A percentile compares a stretch with the other conserved stretches of the same genome.
Conservation (phyloP, 208 protist species). For the Baffinella frigidus region DNA sequence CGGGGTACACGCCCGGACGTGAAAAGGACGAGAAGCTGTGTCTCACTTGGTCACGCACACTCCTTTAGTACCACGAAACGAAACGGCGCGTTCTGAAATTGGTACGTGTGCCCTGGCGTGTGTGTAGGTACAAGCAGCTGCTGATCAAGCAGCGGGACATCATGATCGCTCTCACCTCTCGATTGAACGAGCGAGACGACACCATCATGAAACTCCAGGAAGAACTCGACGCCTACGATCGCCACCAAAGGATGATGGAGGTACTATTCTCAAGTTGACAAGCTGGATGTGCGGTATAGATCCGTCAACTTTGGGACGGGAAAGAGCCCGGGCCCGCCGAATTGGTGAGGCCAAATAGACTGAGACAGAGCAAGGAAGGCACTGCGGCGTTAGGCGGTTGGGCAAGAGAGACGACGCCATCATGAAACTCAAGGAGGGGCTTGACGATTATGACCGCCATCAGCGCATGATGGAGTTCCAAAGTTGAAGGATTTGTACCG, state of each 20-base stretch:
- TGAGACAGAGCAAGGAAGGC: too few species aligned
- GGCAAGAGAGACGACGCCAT: slow-evolving; percentile 87
- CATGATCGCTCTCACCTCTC: slow-evolving; percentile 86
- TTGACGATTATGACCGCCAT: slow-evolving; percentile 64
- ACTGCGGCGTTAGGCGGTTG: too few species aligned
- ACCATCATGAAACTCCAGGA: slow-evolving; percentile 67
- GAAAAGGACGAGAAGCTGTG: too few species aligned
- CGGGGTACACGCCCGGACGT: too few species aligned
- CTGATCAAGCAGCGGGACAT: slow-evolving; percentile 92
- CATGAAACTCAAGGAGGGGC: slow-evolving; percentile 50
- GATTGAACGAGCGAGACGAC: slow-evolving; percentile 87
- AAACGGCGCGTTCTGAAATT: not conserved
- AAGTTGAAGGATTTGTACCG: too few species aligned
- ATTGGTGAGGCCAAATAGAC: too few species aligned
- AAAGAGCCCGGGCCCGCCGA: too few species aligned
- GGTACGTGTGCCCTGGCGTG: slow-evolving; percentile 74
- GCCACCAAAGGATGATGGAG: slow-evolving; percentile 40
- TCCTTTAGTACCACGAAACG: too few species aligned
- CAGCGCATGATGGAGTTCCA: slow-evolving; percentile 47
- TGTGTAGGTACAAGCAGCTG: slow-evolving; percentile 90
- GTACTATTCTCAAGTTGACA: too few species aligned
- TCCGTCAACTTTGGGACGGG: too few species aligned
- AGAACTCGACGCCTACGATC: slow-evolving; percentile 66
- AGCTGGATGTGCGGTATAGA: too few species aligned
- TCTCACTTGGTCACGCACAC: too few species aligned